These are phyloP conservation scores for Trametes sp. DNA, from an alignment of 1,284 basidiomycete species.

Conservation along the genomic window DNA sequence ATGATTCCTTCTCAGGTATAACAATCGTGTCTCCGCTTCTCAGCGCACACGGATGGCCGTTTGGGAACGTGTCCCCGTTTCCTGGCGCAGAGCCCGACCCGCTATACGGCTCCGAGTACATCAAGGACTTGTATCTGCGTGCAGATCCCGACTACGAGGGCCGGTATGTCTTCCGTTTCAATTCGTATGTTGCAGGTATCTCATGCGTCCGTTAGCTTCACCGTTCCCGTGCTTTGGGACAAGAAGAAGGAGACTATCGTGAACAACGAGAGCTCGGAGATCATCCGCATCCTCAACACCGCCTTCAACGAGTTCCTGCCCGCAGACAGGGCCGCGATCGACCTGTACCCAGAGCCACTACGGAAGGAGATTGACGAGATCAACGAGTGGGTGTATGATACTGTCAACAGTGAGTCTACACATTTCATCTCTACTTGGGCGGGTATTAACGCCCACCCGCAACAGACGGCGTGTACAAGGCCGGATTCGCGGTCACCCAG, in stretches of 20 bases:
- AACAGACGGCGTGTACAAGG: conserved; percentile 89
- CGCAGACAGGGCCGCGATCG: conserved; percentile 60
- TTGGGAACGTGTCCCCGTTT: conserved; percentile 75
- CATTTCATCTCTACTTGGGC: conserved; percentile 14
- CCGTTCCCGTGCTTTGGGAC: conserved; percentile 96
- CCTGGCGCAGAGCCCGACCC: conserved; percentile 79
- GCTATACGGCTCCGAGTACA: conserved; percentile 70
- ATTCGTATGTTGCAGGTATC: not conserved
- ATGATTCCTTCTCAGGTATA: conserved; percentile 1
- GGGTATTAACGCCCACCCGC: too few relatives aligned
- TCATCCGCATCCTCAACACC: conserved; percentile 91
- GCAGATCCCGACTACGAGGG: conserved; percentile 76
- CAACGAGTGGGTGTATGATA: conserved; percentile 89
- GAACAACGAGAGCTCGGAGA: conserved; percentile 94
- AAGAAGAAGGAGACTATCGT: conserved; percentile 91
- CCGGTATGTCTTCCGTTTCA: conserved; percentile 49
- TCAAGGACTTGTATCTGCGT: conserved; percentile 88
- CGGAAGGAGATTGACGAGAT: conserved; percentile 81
- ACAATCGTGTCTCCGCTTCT: conserved; percentile 82
- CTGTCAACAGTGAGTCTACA: conserved; percentile 74
- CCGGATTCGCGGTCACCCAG: conserved; percentile 88
- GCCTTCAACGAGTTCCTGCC: conserved; percentile 82
- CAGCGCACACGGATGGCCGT: conserved; percentile 89
- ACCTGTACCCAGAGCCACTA: conserved; percentile 33
- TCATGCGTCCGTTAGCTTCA: conserved; percentile 53